These are phyloP conservation scores for Chrysanthemum lavandulifolium DNA, from an alignment of 129 eudicot genomes.

Conservation along the genomic window DNA sequence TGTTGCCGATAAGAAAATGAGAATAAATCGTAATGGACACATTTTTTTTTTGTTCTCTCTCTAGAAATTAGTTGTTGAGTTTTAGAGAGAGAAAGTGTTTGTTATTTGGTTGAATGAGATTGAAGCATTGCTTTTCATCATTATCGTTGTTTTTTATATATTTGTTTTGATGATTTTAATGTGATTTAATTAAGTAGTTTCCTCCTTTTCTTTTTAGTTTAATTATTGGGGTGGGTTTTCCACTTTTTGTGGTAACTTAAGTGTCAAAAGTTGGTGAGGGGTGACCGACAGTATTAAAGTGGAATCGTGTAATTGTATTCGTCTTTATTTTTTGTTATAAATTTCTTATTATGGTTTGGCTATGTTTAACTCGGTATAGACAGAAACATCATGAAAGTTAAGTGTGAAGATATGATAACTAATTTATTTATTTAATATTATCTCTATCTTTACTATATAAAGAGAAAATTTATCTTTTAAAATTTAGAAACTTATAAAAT, in stretches of 20 bases:
- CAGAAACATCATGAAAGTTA: too few species aligned
- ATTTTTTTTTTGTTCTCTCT: constrained; percentile 31
- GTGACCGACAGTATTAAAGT: not conserved
- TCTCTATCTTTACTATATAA: too few species aligned
- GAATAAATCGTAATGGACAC: constrained; percentile 73
- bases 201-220: constrained; percentile 3
- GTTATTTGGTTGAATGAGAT: constrained; percentile 21
- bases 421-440: too few species aligned
- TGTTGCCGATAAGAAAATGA: constrained; percentile 68
- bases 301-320: not conserved
- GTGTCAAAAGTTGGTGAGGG: not conserved
- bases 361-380: too few species aligned
- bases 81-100: constrained; percentile 36
- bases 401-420: too few species aligned
- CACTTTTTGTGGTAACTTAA: not conserved
- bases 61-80: not conserved
- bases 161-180: not conserved
- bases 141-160: not conserved
- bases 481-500: too few species aligned
- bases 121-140: not conserved
- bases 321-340: not conserved
- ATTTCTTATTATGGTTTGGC: too few species aligned
- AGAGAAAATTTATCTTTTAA: too few species aligned
- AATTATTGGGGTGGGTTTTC: not conserved
- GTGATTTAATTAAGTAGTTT: not conserved